These are phyloP conservation scores for Exsudoporus frostii DNA, from an alignment of 768 basidiomycete species.

Conservation along the genomic window DNA sequence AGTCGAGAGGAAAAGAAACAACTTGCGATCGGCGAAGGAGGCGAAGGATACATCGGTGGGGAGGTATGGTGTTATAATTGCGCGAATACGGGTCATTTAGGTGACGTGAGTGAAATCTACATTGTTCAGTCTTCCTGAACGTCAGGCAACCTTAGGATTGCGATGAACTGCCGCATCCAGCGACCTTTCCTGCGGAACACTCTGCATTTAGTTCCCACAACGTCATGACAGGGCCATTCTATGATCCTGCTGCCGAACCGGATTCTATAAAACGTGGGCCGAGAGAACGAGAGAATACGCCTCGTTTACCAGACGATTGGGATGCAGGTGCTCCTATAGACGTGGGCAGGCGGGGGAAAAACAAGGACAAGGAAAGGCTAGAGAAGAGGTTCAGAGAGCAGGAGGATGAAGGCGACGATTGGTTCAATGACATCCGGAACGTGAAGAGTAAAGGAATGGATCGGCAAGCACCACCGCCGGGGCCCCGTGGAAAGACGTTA, in stretches of 20 bases:
- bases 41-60: slow-evolving; percentile 71
- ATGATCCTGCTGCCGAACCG: slow-evolving; percentile 38
- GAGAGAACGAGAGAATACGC: slow-evolving; percentile 34
- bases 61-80: slow-evolving; percentile 86
- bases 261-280: slow-evolving; percentile 33
- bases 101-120: slow-evolving; percentile 56
- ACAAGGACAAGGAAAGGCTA: slow-evolving; percentile 56
- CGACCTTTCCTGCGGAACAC: slow-evolving; percentile 45
- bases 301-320: slow-evolving; percentile 41
- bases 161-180: slow-evolving; percentile 38
- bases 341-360: slow-evolving; percentile 64
- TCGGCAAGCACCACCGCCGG: slow-evolving; percentile 7
- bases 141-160: slow-evolving; percentile 52
- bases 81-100: slow-evolving; percentile 68
- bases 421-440: slow-evolving; percentile 52
- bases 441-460: slow-evolving; percentile 26
- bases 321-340: slow-evolving; percentile 47
- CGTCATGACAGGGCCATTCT: slow-evolving; percentile 64
- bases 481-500: slow-evolving; percentile 31
- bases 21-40: slow-evolving; percentile 59
- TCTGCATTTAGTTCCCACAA: slow-evolving; percentile 71
- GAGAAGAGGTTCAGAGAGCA: slow-evolving; percentile 47
- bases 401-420: slow-evolving; percentile 62
- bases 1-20: slow-evolving; percentile 48
- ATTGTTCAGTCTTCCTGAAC: background rate